Evolutionary conservation across 768 basidiomycete species (phyloP), one percentile per base, ranked within the genome.

Genomic region (Xerocomus potaroensis): DNA sequence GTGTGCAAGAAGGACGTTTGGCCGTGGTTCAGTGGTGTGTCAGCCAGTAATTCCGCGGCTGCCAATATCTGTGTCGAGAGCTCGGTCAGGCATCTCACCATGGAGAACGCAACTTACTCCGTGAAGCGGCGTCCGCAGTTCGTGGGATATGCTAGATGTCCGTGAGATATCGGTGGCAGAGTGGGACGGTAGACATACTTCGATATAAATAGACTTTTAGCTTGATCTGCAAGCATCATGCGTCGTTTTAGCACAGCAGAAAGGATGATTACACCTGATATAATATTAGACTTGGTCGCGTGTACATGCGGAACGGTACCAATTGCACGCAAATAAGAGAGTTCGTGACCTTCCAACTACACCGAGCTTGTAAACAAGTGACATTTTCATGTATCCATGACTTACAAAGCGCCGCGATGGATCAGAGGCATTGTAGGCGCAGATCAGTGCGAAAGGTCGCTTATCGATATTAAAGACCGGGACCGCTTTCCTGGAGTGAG

Each of bases 381-480:
- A 40, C 15, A 26, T 18, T 29, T 29, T 12, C 23, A 23, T 27
- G 16, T 24, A 23, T n/a, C 19, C 3, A 22, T 48, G 39, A 39
- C 81, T 65, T 61, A 90, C 88, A 65, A 86, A 93, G 56, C 88
- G 86, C 59, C 84, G 87, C 1, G 80, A 77, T 48, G 88, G 81
- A 45, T 87, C 82, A 11, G 82, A 81, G 0, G 84, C 84, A 66
- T 93, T 96, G 66, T 93, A 95, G 5, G 91, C 91, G 55, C 90
- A 93, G 16, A 97, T 73, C 58, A 96, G 64, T 7, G 91, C 91
- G 57, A 96, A 95, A 10, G 92, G 91, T 41, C 86, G 79, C 68
- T 91, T 89, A 69, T 95, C 91, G 43, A 95, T 82, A 55, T 94
- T 93, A 65, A 89, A 94, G 41, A 95, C 86, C 6, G 93, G 93